Percentiles rank a stretch among this genome's conserved stretches.
phyloP scores from a whole-genome alignment of 805 yeast species.

The Wickerhamiella hasegawae region DNA sequence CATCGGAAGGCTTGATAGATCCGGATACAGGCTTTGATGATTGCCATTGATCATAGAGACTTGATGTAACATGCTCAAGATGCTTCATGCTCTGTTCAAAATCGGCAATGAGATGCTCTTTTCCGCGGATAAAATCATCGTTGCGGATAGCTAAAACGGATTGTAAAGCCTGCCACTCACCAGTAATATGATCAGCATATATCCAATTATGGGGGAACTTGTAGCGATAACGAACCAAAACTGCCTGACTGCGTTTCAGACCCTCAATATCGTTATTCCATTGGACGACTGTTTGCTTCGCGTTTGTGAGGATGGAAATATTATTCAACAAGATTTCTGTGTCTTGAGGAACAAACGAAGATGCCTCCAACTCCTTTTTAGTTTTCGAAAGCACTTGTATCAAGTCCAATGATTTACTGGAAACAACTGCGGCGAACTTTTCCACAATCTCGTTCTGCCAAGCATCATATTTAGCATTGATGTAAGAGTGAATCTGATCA shows the following conservation, averaged over 20 bases:
- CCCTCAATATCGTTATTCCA: neutral
- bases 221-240: constrained; percentile 29
- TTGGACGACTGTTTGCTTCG: no score
- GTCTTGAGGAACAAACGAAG: neutral
- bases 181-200: constrained; percentile 45
- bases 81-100: constrained; percentile 23
- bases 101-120: constrained; percentile 1
- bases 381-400: neutral
- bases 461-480: constrained; percentile 36
- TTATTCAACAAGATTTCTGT: neutral
- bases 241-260: constrained; percentile 24
- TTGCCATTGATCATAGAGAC: constrained; percentile 32
- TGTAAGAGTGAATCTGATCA: constrained; percentile 36
- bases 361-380: neutral
- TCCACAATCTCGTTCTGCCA: constrained; percentile 37
- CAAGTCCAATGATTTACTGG: neutral
- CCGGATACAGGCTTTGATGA: constrained; percentile 19
- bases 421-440: constrained; percentile 28
- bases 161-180: constrained; percentile 28
- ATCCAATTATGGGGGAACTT: constrained; percentile 40
- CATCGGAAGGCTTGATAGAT: constrained; percentile 15
- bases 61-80: constrained; percentile 21
- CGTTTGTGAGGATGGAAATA: neutral
- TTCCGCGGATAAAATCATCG: constrained; percentile 20
- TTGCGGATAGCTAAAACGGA: constrained; percentile 26